Base-by-base conservation (phyloP, 2,329 filamentous ascomycete genomes). In the Whalleya microplaca region DNA sequence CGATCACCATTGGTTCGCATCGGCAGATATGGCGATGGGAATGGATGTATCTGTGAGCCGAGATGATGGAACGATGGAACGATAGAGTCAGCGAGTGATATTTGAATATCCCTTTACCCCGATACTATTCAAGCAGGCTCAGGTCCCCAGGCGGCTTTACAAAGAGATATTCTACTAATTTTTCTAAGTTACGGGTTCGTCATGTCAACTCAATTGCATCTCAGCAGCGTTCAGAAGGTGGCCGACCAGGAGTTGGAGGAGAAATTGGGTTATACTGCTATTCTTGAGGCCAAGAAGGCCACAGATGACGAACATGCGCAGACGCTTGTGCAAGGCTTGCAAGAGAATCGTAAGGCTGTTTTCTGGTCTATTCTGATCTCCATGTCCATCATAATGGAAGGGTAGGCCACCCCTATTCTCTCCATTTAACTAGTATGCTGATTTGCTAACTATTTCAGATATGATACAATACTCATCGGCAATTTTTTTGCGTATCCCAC, bases 311-410 rank as follows among this genome's bases (percentile, higher is more conserved):
- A 72, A 23, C 69, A 71, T 48, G 57, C 65, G 20, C 68, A 71
- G 61, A 69, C 67, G 3, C 52, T 70, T 9, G 19, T 57, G 6
- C 64, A 70, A 32, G 69, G 67, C 10, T 19, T 72, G 47, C 56
- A 56, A 27, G 64, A 69, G 56, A 70, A 71, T 53, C 68, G 65
- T 21, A 67, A 48, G 51, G 69, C 68, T 14, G 65, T 65, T 4
- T 58, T 71, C 51, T 72, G 69, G 69, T 72, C 69, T 3, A n/a
- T 67, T 14, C 27, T 70, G 44, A 65, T 72, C 23, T 72, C 69
- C 1, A 65, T 70, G 64, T 64, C 68, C 3, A 71, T 72, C 37
- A 62, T 72, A 40, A 72, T 72, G 69, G 69, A 72, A 66, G 69
- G 69, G 64, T 71, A 55, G 43, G 66, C 47, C 9, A 32, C 10